phyloP scores from a whole-genome alignment of 2,329 filamentous ascomycete species.

The Coniochaeta sp. region DNA sequence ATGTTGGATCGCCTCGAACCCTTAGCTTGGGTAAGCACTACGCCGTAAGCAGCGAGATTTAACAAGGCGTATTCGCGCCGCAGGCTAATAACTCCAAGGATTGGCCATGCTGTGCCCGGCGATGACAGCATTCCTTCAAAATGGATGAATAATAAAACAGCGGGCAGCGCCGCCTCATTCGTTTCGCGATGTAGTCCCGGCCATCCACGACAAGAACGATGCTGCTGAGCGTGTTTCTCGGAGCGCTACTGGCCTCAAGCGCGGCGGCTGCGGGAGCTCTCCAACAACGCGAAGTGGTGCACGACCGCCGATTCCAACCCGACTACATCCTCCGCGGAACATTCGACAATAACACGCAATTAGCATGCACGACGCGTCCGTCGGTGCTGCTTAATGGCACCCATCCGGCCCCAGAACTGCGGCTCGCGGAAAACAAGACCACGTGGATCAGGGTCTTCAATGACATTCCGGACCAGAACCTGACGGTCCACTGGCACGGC shows the following conservation, averaged over 20 bases:
- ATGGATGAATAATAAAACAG: neutral
- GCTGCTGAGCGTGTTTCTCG: neutral
- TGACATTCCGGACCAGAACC: neutral
- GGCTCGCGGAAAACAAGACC: neutral
- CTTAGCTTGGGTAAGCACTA: neutral
- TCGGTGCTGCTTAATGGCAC: neutral
- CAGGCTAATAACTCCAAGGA: too few species aligned
- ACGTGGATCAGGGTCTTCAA: neutral
- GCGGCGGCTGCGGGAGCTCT: neutral
- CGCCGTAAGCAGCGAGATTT: neutral
- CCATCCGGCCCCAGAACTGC: neutral
- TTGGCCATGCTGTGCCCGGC: too few species aligned
- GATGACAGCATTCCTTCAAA: too few species aligned
- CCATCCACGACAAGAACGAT: too few species aligned
- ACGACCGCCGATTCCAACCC: neutral
- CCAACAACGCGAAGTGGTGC: neutral
- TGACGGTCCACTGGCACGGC: neutral
- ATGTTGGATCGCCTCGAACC: too few species aligned
- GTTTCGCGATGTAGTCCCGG: too few species aligned
- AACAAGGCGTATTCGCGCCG: neutral
- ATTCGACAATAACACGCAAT: neutral
- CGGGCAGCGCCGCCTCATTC: too few species aligned
- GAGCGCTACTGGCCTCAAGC: neutral
- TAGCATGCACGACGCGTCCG: neutral
- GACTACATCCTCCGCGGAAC: neutral